A percentile compares a stretch with the other conserved stretches of the same genome.
Evolutionary conservation across 768 basidiomycete genomes (phyloP).

Genomic region (Lactarius sp.): DNA sequence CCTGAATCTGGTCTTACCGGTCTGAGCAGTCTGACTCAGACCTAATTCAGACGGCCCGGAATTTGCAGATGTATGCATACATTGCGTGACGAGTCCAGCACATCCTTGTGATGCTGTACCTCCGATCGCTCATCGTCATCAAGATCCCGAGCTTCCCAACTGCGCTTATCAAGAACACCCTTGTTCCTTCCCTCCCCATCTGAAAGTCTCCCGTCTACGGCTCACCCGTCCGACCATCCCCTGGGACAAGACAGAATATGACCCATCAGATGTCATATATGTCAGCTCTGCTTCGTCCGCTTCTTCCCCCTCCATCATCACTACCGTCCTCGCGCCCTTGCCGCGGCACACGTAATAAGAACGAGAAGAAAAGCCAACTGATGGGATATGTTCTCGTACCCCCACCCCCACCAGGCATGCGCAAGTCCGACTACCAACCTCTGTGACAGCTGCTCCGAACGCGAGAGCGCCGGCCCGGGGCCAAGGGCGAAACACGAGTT

Average conservation of each 20-base stretch:
- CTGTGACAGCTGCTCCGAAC: not conserved
- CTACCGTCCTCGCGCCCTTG: not conserved
- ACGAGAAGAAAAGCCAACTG: slow-evolving; percentile 1
- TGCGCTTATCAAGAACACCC: slow-evolving; percentile 3
- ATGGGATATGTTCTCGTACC: slow-evolving; percentile 13
- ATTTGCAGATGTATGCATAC: too few relatives aligned
- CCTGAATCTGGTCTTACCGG: too few relatives aligned
- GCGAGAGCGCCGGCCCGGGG: not conserved
- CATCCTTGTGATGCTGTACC: not conserved
- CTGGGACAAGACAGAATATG: not conserved
- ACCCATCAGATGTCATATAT: slow-evolving; percentile 7
- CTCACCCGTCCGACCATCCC: not conserved
- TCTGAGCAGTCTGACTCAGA: too few relatives aligned
- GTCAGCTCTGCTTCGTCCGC: not conserved
- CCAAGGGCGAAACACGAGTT: not conserved
- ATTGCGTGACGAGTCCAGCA: not conserved
- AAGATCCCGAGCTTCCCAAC: not conserved
- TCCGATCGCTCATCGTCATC: not conserved
- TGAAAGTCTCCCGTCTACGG: not conserved
- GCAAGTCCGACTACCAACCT: slow-evolving; percentile 2
- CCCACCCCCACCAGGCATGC: not conserved
- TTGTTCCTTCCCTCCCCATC: slow-evolving; percentile 16
- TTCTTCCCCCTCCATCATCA: not conserved
- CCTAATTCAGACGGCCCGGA: too few relatives aligned
- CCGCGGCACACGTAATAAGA: not conserved